Evolutionary conservation across 2,329 filamentous ascomycete genomes (phyloP), one percentile per base, ranked within the genome.

Genomic region (Coniochaeta sp.): DNA sequence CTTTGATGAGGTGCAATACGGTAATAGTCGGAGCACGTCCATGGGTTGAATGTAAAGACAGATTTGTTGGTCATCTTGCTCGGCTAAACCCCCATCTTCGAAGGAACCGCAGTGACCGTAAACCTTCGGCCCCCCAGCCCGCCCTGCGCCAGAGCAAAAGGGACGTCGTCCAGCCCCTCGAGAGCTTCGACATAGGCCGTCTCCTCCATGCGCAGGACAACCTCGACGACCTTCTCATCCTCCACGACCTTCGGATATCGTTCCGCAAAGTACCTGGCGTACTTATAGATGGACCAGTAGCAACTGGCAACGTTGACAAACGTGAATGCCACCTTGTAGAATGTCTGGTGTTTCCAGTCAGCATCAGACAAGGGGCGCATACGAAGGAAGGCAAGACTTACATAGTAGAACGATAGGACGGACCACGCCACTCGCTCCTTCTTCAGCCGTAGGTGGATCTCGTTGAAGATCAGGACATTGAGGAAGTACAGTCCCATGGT

Each of bases 201-300:
- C 50, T 58, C 56, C 42, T 59, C 56, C 20, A 58, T 49, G 6
- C 40, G 26, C 35, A 59, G 51, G 13, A 58, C 57, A 13, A 59
- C 56, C 47, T 53, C 56, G 40, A 59, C 56, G 22, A 56, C 57
- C 31, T 56, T 56, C 16, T 53, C 68, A 51, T 76, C 72, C 52
- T 77, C 73, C 27, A 70, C 69, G 6, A 77, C 67, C 54, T 73
- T 75, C 1, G 72, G 72, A 52, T 76, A 74, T 14, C 71, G 66
- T 32, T 65, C 66, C 8, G 72, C 69, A 52, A 76, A 76, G 56
- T 74, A 76, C 1, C 64, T 62, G 1, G 71, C 72, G 55, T 75
- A 76, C 48, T 69, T 71, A 57, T 66, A 72, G 6, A 74, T 57
- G 2, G 68, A 70, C 64, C 65, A 70, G 55, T 67, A 69, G 56